These are phyloP conservation scores for Fusarium lateritium DNA, from an alignment of 2,329 filamentous ascomycete species.

Conservation along the genomic window DNA sequence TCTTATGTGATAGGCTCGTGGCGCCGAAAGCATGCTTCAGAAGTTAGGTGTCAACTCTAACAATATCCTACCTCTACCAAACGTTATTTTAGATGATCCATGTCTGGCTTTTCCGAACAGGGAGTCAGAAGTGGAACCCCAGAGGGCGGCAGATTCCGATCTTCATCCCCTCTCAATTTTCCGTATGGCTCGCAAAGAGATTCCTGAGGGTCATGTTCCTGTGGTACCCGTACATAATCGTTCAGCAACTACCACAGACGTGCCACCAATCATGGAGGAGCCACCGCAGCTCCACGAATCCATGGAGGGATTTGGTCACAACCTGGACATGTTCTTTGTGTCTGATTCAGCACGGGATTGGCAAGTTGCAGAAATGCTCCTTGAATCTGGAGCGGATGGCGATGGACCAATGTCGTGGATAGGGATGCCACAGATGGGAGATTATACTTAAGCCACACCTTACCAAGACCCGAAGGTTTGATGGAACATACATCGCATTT, in stretches of 20 bases:
- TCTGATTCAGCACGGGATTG: constrained; percentile 13
- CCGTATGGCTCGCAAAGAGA: constrained; percentile 26
- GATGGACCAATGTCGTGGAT: constrained; percentile 21
- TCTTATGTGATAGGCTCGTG: constrained; percentile 6
- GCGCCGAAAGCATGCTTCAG: constrained; percentile 29
- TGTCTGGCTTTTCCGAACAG: constrained; percentile 14
- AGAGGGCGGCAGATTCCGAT: constrained; percentile 22
- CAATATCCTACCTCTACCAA: constrained; percentile 24
- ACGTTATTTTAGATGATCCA: constrained; percentile 28
- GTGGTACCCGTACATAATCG: not conserved
- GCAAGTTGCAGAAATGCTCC: constrained; percentile 25
- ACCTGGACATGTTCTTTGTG: constrained; percentile 21
- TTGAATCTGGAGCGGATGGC: constrained; percentile 11
- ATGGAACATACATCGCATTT: not conserved
- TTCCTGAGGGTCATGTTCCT: constrained; percentile 22
- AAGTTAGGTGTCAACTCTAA: constrained; percentile 27
- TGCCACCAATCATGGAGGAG: not conserved
- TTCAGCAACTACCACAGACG: not conserved
- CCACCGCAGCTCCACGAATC: not conserved
- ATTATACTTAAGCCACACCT: not conserved
- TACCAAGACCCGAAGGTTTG: not conserved
- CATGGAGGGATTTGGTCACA: constrained; percentile 5
- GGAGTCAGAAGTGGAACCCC: constrained; percentile 3
- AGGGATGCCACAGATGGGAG: constrained; percentile 8
- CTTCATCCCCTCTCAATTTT: constrained; percentile 31